Evolutionary conservation across 305 asterid species (phyloP).

Genomic region (Solanum hybrid): DNA sequence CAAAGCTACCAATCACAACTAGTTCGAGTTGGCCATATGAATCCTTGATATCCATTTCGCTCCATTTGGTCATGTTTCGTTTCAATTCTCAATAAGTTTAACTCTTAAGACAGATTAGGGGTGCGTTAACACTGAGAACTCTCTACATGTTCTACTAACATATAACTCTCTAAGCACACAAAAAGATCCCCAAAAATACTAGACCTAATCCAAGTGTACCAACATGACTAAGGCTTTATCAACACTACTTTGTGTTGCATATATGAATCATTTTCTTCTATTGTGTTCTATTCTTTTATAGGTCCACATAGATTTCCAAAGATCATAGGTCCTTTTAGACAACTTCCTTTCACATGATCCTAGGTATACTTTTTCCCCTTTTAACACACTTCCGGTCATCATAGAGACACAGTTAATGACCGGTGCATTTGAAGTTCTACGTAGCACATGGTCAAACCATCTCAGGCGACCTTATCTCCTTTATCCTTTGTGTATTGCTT

Average conservation of each 20-base stretch:
- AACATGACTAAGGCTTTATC: neutral
- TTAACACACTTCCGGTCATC: neutral
- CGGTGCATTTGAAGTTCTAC: neutral
- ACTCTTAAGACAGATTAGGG: neutral
- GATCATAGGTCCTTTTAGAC: neutral
- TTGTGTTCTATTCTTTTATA: neutral
- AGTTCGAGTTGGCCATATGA: neutral
- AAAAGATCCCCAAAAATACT: neutral
- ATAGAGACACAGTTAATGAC: neutral
- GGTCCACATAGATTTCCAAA: neutral
- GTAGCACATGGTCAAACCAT: neutral
- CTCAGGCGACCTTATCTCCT: neutral
- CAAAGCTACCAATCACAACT: neutral
- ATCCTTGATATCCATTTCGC: neutral
- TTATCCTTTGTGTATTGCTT: neutral
- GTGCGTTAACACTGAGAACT: neutral
- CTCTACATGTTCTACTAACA: neutral
- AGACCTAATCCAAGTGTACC: neutral
- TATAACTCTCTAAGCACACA: neutral
- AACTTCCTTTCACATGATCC: neutral
- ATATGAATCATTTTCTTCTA: neutral
- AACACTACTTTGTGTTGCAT: neutral
- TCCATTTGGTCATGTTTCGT: neutral
- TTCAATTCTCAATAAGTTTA: neutral
- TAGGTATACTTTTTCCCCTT: neutral